Base-by-base conservation (phyloP, 2,329 filamentous ascomycete genomes). In the Aspergillus puulaauensis region DNA sequence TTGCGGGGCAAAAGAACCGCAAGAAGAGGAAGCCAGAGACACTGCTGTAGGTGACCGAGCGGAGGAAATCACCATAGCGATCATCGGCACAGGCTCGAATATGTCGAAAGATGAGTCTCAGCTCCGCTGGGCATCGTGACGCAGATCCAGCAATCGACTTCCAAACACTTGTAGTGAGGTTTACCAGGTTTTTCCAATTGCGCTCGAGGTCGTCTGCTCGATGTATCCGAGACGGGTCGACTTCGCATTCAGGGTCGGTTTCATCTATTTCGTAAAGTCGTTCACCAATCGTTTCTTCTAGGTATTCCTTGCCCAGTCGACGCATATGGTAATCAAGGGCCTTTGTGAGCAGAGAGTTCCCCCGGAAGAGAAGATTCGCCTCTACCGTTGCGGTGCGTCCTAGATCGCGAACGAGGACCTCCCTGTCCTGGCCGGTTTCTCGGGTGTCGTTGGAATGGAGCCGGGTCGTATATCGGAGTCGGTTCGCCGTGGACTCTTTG, bases 281-380 rank as follows among this genome's bases (percentile, higher is more conserved):
- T 52, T 92, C 88, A n/a, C 86, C 86, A 40, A 99, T 81, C 0
- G 91, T 89, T 50, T 96, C 90, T 65, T 96, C 90, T 1, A 99
- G 78, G 67, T 96, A 99, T 65, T 97, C 93, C 65, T 92, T 93
- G 43, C 95, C 95, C 1, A 98, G 80, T 9, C 95, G 86, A 57
- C 92, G 90, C 95, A 99, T 98, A 72, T 99, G 93, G 58, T 91
- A 90, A 72, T 99, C 95, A 45, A 99, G 82, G 1, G 93, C 89
- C 72, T 97, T 96, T 0, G 95, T 99, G 27, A 98, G 82, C 9
- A 99, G 79, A 0, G 95, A 96, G 69, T 99, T 99, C 60, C 95
- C 95, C 35, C 95, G 86, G 76, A 99, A 99, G 4, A 99, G 84
- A 1, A 99, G 81, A 66, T 98, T 99, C 5, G 93, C 95, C 73